These are phyloP conservation scores for Scheffersomyces spartinae DNA, from an alignment of 805 yeast genomes.

Conservation along the genomic window DNA sequence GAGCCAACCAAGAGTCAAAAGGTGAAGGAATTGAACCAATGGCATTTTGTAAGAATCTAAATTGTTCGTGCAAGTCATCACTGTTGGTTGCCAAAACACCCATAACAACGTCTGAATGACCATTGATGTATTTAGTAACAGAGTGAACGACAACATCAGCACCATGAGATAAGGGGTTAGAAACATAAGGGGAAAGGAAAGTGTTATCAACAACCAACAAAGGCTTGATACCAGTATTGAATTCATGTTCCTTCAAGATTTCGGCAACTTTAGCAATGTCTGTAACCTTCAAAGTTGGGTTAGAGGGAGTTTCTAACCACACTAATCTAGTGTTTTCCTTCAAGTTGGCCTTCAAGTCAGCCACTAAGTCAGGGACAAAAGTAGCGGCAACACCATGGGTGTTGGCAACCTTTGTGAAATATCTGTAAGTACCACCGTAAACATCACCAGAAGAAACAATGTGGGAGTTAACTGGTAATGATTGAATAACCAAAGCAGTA, in stretches of 20 bases:
- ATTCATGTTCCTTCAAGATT: conserved; percentile 34
- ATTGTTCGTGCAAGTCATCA: conserved; percentile 46
- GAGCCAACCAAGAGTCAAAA: conserved; percentile 87
- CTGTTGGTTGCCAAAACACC: conserved; percentile 70
- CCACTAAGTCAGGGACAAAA: conserved; percentile 53
- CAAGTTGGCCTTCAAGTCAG: conserved; percentile 45
- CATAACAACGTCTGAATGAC: conserved; percentile 85
- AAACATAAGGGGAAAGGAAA: conserved; percentile 76
- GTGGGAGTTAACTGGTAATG: conserved; percentile 61
- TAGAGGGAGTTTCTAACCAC: conserved; percentile 85
- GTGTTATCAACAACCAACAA: conserved; percentile 78
- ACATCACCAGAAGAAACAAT: conserved; percentile 76
- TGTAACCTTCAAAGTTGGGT: conserved; percentile 75
- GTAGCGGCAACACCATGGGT: conserved; percentile 64
- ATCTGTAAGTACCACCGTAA: conserved; percentile 87
- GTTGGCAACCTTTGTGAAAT: conserved; percentile 75
- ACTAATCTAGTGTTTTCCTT: conserved; percentile 59
- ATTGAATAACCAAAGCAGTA: conserved; percentile 66
- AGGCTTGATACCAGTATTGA: conserved; percentile 38
- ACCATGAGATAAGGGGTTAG: conserved; percentile 73
- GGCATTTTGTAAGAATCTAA: conserved; percentile 77
- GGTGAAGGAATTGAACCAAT: conserved; percentile 85
- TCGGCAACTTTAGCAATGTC: conserved; percentile 55
- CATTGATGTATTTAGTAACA: conserved; percentile 83
- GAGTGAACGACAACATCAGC: conserved; percentile 86